Evolutionary conservation across 164 flowering plant genomes (phyloP), one percentile per base, ranked within the genome.

Genomic region (Aristolochia fimbriata): DNA sequence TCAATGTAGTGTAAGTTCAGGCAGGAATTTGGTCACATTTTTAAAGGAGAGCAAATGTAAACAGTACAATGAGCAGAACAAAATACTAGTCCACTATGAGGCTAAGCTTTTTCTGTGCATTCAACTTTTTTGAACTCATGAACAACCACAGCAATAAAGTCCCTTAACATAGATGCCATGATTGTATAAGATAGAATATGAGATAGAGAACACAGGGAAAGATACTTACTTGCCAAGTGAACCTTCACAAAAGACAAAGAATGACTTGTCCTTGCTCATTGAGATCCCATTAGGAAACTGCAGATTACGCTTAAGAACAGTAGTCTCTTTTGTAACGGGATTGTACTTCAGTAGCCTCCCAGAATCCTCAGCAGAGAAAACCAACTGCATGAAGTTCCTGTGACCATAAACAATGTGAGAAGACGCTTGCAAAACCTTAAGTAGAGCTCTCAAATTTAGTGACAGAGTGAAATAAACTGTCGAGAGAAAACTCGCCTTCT

Each of bases 301-400:
- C 49, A 88, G 67, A 61, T 79, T 71, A 59, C 71, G 70, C 57
- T 76, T 23, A 45, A 92, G 85, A 43, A 88, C 96, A 22, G 78
- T 80, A 24, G 91, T 84, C 69, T 88, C 76, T 64, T 83, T 80
- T 14, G 91, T 81, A 4, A 37, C 25, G 15, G 91, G 83, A 68
- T 88, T 65, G 62, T 92, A 92, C 68, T 92, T 92, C 65, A 92
- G 75, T 55, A 92, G 73, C 71, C 93, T 81, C 51, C 98, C 98
- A 60, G 77, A 73, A 62, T 77, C 66, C 43, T 88, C 98, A n/a
- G 72, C 78, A 27, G 98, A 81, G 71, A 82, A 87, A 59, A 85
- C 86, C 68, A 88, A 60, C 68, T 84, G 98, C 73, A 88, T 41
- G 73, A 83, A 92, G 77, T 87, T 80, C 84, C 98, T 92, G 76